A percentile compares a stretch with the other conserved stretches of the same genome.
phyloP scores from a whole-genome alignment of 129 eudicot species.

The Dittrichia graveolens region DNA sequence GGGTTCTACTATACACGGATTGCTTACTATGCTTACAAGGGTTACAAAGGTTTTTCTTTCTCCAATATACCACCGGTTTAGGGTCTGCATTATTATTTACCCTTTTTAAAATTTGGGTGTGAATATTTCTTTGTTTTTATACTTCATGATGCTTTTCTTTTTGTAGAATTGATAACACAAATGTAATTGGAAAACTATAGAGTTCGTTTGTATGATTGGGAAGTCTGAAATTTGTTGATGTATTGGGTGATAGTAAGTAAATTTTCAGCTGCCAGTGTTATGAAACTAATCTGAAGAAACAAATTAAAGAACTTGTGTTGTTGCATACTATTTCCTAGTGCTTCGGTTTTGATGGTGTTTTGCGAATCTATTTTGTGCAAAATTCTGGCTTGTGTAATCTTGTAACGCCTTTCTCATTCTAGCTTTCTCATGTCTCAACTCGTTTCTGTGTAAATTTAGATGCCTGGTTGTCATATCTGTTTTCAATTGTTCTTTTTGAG shows the following conservation, averaged over 20 bases:
- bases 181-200: conserved; percentile 31
- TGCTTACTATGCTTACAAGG: conserved; percentile 97
- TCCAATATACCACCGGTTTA: conserved; percentile 88
- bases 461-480: too few species aligned
- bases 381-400: not conserved
- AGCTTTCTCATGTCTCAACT: not conserved
- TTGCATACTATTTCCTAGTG: not conserved
- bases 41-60: conserved; percentile 95
- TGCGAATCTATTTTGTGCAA: conserved; percentile 12
- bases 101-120: conserved; percentile 11
- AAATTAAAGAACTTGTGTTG: conserved; percentile 7
- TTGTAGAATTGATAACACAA: conserved; percentile 28
- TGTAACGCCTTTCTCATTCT: not conserved
- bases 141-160: conserved; percentile 2
- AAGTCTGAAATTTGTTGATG: conserved; percentile 19
- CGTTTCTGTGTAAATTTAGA: not conserved
- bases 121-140: conserved; percentile 25
- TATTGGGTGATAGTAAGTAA: conserved; percentile 22
- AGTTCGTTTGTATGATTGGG: conserved; percentile 9
- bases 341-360: not conserved
- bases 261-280: conserved; percentile 23
- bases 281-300: conserved; percentile 14
- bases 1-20: conserved; percentile 93
- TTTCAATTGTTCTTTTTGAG: too few species aligned
- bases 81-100: conserved; percentile 9